Evolutionary conservation across 768 basidiomycete species (phyloP).

Genomic region (Russula vinacea): DNA sequence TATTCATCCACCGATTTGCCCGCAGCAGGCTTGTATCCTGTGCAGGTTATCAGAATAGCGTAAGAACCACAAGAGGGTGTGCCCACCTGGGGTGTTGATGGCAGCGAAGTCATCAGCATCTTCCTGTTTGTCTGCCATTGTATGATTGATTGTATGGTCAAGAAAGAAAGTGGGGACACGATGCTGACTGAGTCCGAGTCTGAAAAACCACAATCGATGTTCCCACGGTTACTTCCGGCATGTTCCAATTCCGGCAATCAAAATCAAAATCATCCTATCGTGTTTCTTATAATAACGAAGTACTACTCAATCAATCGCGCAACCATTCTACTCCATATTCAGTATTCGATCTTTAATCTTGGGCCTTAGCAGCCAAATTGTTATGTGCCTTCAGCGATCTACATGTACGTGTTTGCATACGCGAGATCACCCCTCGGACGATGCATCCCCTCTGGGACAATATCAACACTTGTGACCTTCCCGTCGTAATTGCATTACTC

Average conservation of each 20-base stretch:
- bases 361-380: conserved; percentile 1
- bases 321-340: conserved; percentile 3
- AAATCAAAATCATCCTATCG: conserved; percentile 7
- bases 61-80: conserved; percentile 1
- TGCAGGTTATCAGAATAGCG: not conserved
- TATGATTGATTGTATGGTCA: conserved; percentile 8
- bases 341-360: conserved; percentile 10
- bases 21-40: conserved; percentile 73
- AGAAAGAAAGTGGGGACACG: not conserved
- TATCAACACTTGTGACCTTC: not conserved
- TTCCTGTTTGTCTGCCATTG: conserved; percentile 43
- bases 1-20: conserved; percentile 79
- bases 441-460: conserved; percentile 44
- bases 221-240: conserved; percentile 49
- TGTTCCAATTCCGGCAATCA: not conserved
- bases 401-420: too few relatives aligned
- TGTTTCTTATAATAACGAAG: conserved; percentile 1
- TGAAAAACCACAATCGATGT: conserved; percentile 58
- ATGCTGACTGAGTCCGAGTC: not conserved
- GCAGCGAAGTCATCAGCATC: conserved; percentile 72
- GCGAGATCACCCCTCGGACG: conserved; percentile 24
- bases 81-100: conserved; percentile 62
- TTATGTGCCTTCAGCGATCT: not conserved
- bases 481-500: conserved; percentile 29
- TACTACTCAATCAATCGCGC: conserved; percentile 1